Conservation (phyloP, 1,284 basidiomycete species). For the Ustilago shanxiensis region DNA sequence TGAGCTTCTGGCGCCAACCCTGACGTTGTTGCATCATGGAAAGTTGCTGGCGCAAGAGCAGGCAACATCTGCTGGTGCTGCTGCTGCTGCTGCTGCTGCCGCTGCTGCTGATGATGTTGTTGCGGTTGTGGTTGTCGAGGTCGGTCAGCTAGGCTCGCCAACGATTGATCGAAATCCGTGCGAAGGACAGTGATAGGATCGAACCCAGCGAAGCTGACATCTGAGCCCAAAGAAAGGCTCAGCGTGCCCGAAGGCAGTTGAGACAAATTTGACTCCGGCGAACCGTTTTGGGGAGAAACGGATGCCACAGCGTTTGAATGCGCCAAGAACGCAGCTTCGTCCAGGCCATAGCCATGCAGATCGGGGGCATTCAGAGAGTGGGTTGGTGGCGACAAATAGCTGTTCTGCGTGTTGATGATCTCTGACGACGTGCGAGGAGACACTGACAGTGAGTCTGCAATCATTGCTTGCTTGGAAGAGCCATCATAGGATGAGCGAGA, state of each 20-base stretch:
- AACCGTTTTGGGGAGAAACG: neutral
- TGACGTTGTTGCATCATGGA: slow-evolving; percentile 18
- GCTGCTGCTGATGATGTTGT: too few relatives aligned
- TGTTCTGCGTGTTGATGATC: neutral
- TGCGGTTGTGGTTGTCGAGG: too few relatives aligned
- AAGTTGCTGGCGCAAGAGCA: slow-evolving; percentile 16
- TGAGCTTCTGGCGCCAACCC: slow-evolving; percentile 4
- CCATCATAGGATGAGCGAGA: neutral
- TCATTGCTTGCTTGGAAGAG: neutral
- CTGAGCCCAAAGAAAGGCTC: slow-evolving; percentile 15
- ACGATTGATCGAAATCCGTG: neutral
- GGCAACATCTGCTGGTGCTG: neutral
- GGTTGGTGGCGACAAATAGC: neutral
- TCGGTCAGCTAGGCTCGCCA: neutral
- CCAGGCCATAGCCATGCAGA: neutral
- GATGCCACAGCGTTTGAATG: neutral
- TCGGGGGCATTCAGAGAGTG: too few relatives aligned
- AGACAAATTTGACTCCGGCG: neutral
- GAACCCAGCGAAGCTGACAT: slow-evolving; percentile 3
- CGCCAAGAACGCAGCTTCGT: neutral
- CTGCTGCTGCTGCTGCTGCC: neutral
- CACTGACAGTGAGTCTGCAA: slow-evolving; percentile 7
- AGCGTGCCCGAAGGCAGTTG: slow-evolving; percentile 12
- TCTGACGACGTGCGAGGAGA: slow-evolving; percentile 15
- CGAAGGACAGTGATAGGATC: neutral